Percentiles rank a stretch among this genome's conserved stretches.
These are phyloP conservation scores for Blumeria hordei DNA, from an alignment of 2,329 filamentous ascomycete species.

Conservation along the genomic window DNA sequence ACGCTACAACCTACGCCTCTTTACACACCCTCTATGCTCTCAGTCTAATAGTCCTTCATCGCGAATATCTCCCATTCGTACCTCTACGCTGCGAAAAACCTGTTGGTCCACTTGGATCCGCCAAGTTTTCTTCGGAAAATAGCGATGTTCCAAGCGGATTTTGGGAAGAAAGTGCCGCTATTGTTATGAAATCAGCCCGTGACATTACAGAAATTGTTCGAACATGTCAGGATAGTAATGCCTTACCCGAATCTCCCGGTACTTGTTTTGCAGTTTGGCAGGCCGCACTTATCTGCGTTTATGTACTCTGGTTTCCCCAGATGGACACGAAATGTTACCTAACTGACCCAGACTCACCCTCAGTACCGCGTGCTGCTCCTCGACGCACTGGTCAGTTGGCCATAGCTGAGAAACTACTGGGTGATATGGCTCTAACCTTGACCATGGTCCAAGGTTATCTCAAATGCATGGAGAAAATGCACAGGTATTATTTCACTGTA, in stretches of 20 bases:
- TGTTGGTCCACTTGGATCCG: conserved; percentile 32
- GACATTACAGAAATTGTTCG: conserved; percentile 40
- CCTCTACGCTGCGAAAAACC: conserved; percentile 27
- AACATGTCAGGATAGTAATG: conserved; percentile 32
- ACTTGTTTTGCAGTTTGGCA: conserved; percentile 43
- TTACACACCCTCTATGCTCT: conserved; percentile 41
- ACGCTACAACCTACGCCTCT: conserved; percentile 38
- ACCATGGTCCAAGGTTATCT: conserved; percentile 33
- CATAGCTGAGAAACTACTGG: conserved; percentile 24
- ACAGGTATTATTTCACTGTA: conserved; percentile 26
- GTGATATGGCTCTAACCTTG: conserved; percentile 25
- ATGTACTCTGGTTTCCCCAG: conserved; percentile 39
- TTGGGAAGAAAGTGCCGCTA: conserved; percentile 36
- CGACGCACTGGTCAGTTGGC: conserved; percentile 13
- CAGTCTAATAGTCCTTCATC: conserved; percentile 41
- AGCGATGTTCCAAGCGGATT: conserved; percentile 26
- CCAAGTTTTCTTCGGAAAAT: conserved; percentile 24
- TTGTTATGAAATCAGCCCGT: conserved; percentile 35
- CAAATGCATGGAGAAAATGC: conserved; percentile 26
- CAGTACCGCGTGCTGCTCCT: background rate
- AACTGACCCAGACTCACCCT: conserved; percentile 9
- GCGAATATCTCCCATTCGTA: conserved; percentile 44
- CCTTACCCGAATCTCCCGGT: conserved; percentile 39
- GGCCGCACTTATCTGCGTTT: conserved; percentile 40
- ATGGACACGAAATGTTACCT: conserved; percentile 39